These are phyloP conservation scores for Bipolaris oryzae DNA, from an alignment of 2,329 filamentous ascomycete genomes.

Conservation along the genomic window DNA sequence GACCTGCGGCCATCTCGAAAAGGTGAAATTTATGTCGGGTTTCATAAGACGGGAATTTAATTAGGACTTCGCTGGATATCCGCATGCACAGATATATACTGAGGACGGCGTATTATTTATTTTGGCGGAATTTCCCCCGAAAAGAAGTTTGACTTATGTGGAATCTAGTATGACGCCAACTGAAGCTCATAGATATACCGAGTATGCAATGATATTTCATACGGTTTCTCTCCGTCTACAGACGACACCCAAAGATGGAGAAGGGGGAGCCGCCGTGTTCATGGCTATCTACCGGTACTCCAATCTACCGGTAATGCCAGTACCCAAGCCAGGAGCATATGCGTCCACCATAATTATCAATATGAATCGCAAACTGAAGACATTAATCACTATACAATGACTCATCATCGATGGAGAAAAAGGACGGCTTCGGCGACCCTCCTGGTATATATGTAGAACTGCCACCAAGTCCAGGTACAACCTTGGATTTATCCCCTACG, in stretches of 20 bases:
- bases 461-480: no score
- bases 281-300: not conserved
- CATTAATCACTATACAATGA: not conserved
- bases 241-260: not conserved
- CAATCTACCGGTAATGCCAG: not conserved
- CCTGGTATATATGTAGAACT: no score
- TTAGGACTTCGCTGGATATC: no score
- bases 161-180: no score
- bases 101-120: no score
- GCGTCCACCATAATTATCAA: not conserved
- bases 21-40: not conserved
- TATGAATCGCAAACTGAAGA: not conserved
- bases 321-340: not conserved
- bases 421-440: no score
- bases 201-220: not conserved
- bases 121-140: no score
- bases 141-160: no score
- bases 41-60: not conserved
- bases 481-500: no score
- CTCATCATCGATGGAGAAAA: no score
- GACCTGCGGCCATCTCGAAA: not conserved
- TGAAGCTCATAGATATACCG: no score
- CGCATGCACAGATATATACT: no score
- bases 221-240: not conserved
- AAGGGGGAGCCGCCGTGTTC: not conserved